Evolutionary conservation across 2,329 filamentous ascomycete genomes (phyloP).

Genomic region (Diatrype stigma): DNA sequence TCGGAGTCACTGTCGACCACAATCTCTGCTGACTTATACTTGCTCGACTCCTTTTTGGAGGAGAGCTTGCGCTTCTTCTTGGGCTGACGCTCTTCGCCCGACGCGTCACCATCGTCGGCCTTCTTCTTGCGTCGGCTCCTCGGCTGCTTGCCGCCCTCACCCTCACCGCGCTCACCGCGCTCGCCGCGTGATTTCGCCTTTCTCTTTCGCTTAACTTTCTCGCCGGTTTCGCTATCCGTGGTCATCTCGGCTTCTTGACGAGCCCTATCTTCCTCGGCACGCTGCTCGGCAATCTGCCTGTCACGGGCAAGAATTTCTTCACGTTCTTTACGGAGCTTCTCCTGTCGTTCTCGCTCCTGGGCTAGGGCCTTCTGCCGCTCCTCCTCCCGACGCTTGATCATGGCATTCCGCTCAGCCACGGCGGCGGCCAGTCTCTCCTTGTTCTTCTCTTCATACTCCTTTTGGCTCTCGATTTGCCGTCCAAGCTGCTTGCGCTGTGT

Average conservation of each 20-base stretch:
- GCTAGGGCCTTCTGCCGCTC: conserved; percentile 65
- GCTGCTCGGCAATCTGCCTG: conserved; percentile 65
- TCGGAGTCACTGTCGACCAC: conserved; percentile 73
- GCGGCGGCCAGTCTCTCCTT: conserved; percentile 82
- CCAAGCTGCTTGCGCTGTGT: conserved; percentile 92
- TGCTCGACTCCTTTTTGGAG: conserved; percentile 48
- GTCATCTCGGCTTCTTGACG: conserved; percentile 75
- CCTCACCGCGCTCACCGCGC: conserved; percentile 56
- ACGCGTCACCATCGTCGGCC: conserved; percentile 43
- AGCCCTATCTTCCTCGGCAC: conserved; percentile 65
- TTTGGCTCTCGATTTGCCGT: conserved; percentile 76
- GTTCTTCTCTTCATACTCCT: conserved; percentile 90
- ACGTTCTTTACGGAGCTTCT: conserved; percentile 82
- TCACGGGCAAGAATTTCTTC: conserved; percentile 75
- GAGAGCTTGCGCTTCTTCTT: conserved; percentile 60
- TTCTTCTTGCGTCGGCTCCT: conserved; percentile 5
- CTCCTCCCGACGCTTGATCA: conserved; percentile 74
- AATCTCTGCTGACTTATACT: conserved; percentile 84
- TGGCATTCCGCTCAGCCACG: conserved; percentile 73
- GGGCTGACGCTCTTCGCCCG: conserved; percentile 47
- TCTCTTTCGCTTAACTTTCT: conserved; percentile 76
- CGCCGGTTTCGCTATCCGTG: conserved; percentile 76
- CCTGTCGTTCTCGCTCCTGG: conserved; percentile 67
- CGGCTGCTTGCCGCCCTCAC: background rate
- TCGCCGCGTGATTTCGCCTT: conserved; percentile 41